These are phyloP conservation scores for Tolypocladium cylindrosporum DNA, from an alignment of 2,329 filamentous ascomycete species.

Conservation along the genomic window DNA sequence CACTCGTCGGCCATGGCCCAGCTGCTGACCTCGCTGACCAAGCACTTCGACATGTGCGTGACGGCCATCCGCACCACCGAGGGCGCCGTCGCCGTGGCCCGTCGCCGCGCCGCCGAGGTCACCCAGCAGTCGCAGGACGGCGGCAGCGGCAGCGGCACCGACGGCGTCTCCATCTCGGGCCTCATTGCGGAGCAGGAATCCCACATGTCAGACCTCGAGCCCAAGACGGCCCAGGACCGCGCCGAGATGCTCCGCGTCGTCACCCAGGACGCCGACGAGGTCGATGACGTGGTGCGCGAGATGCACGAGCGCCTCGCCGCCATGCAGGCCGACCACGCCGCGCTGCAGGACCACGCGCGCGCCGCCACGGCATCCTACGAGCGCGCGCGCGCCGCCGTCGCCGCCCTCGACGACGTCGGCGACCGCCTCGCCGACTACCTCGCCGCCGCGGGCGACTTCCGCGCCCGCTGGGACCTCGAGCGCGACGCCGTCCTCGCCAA, in stretches of 20 bases:
- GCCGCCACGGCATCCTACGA: constrained; percentile 37
- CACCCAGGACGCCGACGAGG: constrained; percentile 56
- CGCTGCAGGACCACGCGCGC: constrained; percentile 53
- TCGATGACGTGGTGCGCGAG: constrained; percentile 56
- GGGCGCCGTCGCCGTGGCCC: constrained; percentile 60
- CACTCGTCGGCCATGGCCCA: constrained; percentile 77
- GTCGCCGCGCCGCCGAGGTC: constrained; percentile 57
- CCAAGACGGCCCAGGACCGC: constrained; percentile 66
- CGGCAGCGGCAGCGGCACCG: constrained; percentile 13
- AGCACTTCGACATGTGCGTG: constrained; percentile 88
- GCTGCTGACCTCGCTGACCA: constrained; percentile 68
- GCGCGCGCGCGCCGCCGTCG: constrained; percentile 52
- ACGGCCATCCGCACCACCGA: constrained; percentile 87
- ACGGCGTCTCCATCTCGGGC: constrained; percentile 53
- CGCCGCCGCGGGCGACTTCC: constrained; percentile 53
- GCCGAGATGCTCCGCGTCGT: constrained; percentile 77
- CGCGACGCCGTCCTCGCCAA: constrained; percentile 57
- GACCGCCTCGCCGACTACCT: constrained; percentile 55
- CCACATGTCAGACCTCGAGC: constrained; percentile 45
- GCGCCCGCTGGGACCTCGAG: constrained; percentile 63
- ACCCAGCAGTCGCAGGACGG: constrained; percentile 34
- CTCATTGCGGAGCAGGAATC: constrained; percentile 51
- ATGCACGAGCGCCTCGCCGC: constrained; percentile 66
- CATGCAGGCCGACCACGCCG: constrained; percentile 63
- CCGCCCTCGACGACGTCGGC: constrained; percentile 57